Conservation (phyloP, 345 rosid species). For the Kandelia obovata region DNA sequence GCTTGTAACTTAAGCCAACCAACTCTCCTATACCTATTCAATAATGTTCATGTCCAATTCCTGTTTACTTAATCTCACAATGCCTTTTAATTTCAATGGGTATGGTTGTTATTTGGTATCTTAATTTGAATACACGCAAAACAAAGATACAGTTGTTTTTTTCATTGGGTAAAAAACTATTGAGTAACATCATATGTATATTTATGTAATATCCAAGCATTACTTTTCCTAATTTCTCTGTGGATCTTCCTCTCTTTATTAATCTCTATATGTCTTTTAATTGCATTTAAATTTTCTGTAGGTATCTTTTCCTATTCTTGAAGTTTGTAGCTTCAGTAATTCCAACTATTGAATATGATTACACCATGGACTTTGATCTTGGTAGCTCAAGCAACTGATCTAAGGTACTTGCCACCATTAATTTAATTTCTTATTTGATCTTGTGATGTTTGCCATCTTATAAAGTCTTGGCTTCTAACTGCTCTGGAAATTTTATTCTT, state of each 20-base stretch:
- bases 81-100: too few relatives aligned
- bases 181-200: too few relatives aligned
- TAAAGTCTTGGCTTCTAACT: not conserved
- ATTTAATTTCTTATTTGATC: not conserved
- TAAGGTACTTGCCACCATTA: slow-evolving; percentile 13
- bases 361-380: slow-evolving; percentile 93
- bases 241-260: not conserved
- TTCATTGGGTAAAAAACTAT: too few relatives aligned
- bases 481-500: not conserved
- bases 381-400: slow-evolving; percentile 75
- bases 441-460: not conserved
- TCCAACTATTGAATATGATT: slow-evolving; percentile 92
- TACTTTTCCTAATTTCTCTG: not conserved
- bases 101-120: too few relatives aligned
- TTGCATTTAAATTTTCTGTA: slow-evolving; percentile 19
- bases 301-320: slow-evolving; percentile 91
- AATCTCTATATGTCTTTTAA: not conserved
- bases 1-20: not conserved
- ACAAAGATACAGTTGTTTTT: too few relatives aligned
- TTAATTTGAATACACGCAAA: too few relatives aligned
- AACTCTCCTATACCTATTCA: too few relatives aligned
- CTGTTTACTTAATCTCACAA: too few relatives aligned
- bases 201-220: too few relatives aligned
- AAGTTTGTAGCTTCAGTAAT: slow-evolving; percentile 91
- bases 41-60: too few relatives aligned